Evolutionary conservation across 129 eudicot species (phyloP), one percentile per base, ranked within the genome.

Genomic region (Apium graveolens): DNA sequence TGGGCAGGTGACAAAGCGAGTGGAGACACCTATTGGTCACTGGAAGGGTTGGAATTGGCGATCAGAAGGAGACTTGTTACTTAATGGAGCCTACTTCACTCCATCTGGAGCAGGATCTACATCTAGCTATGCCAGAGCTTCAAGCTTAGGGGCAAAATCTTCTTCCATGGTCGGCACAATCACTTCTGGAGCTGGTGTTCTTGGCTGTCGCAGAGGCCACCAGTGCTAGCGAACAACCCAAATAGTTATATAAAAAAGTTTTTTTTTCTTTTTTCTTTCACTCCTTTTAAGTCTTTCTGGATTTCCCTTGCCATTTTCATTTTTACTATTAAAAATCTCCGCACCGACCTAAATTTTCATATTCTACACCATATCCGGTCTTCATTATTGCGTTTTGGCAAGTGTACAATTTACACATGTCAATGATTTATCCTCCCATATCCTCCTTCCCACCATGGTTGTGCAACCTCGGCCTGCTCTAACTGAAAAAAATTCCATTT

Each of bases 21-120:
- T 87, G 34, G 90, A 91, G 0, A 83, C 89, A 4, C 76, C 81
- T 73, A 38, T 79, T 70, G 75, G 83, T 17, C 81, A 80, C 12
- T 91, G 97, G 97, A 86, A 87, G 44, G 89, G 92, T 43, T 91
- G 97, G 97, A 91, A 91, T 75, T 91, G 97, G 95, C 83, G 97
- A 66, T 91, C 97, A 55, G 97, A 91, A 49, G 97, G 97, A 12
- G 97, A 91, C 82, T 70, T 91, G 78, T 77, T 91, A 83, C 91
- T 89, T 26, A 91, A 91, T 38, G 97, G 97, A 49, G 97, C 97
- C n/a, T 89, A 86, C 80, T 91, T 91, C 85, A 78, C 87, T 45
- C 87, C 91, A 82, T 91, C 97, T 43, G 97, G 97, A 12, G 91
- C 89, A 24, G 92, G 97, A 51, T 87, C 97, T 35, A 78, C 91